Conservation (phyloP, 2,329 filamentous ascomycete genomes). For the Xylaria sp. region DNA sequence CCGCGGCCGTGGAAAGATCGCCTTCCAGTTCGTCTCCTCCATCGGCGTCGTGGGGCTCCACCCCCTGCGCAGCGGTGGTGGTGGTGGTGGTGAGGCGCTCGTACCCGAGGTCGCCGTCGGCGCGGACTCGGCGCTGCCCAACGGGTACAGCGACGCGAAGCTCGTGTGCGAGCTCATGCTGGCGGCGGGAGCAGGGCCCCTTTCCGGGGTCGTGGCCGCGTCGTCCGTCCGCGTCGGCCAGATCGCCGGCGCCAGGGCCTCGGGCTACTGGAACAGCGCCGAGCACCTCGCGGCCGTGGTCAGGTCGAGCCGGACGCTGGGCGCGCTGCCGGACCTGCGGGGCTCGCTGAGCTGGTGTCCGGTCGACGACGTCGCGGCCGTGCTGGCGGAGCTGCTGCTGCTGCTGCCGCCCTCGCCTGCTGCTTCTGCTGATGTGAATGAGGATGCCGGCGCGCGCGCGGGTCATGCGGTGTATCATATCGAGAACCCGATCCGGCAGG, state of each 20-base stretch:
- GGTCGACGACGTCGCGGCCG: not conserved
- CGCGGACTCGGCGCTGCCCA: too few relatives aligned
- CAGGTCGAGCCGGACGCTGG: conserved; percentile 44
- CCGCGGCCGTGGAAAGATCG: too few relatives aligned
- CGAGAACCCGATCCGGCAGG: conserved; percentile 22
- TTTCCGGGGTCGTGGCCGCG: conserved; percentile 38
- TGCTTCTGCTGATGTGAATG: too few relatives aligned
- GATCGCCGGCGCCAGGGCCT: conserved; percentile 45
- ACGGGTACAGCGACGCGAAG: conserved; percentile 53
- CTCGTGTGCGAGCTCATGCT: conserved; percentile 49
- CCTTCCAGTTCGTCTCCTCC: too few relatives aligned
- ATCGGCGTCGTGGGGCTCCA: too few relatives aligned
- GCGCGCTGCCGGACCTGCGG: conserved; percentile 18
- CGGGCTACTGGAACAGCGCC: conserved; percentile 48
- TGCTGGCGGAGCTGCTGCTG: conserved; percentile 16
- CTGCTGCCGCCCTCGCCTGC: conserved; percentile 4
- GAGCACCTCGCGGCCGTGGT: conserved; percentile 49
- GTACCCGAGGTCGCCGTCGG: too few relatives aligned
- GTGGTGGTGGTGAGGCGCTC: too few relatives aligned
- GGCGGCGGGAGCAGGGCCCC: conserved; percentile 41
- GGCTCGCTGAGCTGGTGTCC: conserved; percentile 9
- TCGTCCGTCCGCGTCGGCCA: conserved; percentile 47
- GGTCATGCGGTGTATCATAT: conserved; percentile 12
- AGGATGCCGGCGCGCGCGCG: not conserved
- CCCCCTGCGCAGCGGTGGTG: too few relatives aligned